phyloP scores from a whole-genome alignment of 2,329 filamentous ascomycete species.

The Talaromyces funiculosus region DNA sequence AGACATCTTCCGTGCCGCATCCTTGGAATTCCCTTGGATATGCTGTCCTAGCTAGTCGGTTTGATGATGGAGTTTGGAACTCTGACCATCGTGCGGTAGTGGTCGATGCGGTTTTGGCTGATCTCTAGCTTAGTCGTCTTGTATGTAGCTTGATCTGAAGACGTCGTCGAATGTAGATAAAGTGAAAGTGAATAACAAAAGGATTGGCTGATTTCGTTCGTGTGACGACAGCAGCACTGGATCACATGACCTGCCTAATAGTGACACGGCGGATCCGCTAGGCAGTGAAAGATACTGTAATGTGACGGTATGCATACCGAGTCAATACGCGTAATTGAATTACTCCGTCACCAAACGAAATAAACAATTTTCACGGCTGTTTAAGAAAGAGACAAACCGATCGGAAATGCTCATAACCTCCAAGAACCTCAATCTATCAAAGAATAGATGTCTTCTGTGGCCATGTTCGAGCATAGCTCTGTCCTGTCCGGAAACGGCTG shows the following conservation, averaged over 20 bases:
- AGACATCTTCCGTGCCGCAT: neutral
- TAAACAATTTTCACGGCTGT: neutral
- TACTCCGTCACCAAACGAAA: neutral
- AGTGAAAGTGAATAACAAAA: neutral
- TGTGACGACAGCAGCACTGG: neutral
- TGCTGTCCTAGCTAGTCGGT: constrained; percentile 49
- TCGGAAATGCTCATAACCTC: neutral
- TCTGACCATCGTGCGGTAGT: constrained; percentile 56
- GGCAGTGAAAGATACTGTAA: neutral
- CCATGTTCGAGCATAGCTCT: neutral
- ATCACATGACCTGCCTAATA: neutral
- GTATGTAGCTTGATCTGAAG: neutral
- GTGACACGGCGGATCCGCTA: neutral
- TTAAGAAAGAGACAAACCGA: neutral
- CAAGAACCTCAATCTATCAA: neutral
- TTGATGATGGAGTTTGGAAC: constrained; percentile 51
- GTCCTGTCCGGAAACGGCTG: neutral
- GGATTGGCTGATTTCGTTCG: neutral
- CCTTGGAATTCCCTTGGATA: constrained; percentile 45
- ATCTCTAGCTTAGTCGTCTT: neutral
- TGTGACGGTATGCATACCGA: neutral
- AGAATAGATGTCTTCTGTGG: neutral
- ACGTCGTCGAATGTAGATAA: neutral
- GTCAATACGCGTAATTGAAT: neutral
- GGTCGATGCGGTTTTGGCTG: constrained; percentile 39